Percentiles rank a stretch among this genome's conserved stretches.
Conservation (phyloP, 164 flowering plant genomes). For the Kalanchoe fedtschenkoi region DNA sequence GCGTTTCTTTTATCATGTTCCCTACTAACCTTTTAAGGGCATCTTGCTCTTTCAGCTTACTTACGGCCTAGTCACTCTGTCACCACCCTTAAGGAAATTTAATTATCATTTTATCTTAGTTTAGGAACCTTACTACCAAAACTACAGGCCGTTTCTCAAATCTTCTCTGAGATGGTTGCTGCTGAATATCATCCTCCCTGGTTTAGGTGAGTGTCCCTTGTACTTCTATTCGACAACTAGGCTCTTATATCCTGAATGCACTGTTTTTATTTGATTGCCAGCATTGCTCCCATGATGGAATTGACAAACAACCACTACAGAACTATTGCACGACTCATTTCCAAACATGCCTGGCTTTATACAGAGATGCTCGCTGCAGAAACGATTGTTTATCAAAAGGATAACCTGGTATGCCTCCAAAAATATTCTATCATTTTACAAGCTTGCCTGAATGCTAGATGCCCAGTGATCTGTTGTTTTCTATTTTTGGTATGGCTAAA, state of each 20-base stretch:
- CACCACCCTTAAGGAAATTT: no score
- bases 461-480: no score
- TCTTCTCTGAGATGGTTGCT: constrained; percentile 23
- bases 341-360: constrained; percentile 94
- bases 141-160: background rate
- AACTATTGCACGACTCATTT: constrained; percentile 77
- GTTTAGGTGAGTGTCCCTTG: constrained; percentile 46
- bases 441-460: background rate
- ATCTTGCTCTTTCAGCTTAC: no score
- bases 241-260: background rate
- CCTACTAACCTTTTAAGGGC: no score
- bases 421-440: background rate
- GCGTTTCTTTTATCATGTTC: no score
- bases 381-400: constrained; percentile 78
- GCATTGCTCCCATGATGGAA: constrained; percentile 99
- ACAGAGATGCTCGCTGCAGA: constrained; percentile 98
- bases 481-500: no score
- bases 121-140: background rate
- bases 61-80: no score
- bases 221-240: background rate
- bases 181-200: constrained; percentile 51
- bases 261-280: constrained; percentile 8
- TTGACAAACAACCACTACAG: constrained; percentile 87
- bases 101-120: background rate
- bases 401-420: constrained; percentile 54